Evolutionary conservation across 129 eudicot species (phyloP), one percentile per base, ranked within the genome.

Genomic region (Arctium lappa): DNA sequence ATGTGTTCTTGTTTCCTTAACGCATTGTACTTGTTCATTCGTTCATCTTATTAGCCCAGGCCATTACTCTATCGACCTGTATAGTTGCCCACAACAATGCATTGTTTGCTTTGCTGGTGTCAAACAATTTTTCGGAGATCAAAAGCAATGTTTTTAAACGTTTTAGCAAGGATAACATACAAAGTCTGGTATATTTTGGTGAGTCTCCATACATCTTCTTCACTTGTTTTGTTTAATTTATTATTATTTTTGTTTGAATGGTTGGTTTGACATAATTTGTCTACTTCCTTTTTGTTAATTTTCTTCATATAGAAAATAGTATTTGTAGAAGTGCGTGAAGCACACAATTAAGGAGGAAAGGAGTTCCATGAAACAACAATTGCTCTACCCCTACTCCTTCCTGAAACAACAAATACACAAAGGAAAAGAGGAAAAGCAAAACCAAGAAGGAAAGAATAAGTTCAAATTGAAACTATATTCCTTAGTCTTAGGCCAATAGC

Each of bases 31-130:
- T 95, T 79, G 72, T 91, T 85, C 99, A 95, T 90, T 95, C 99
- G 2, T 95, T 95, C 84, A 82, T 95, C 81, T 84, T 95, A 79
- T 86, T 95, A 89, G 99, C 94, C 85, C 99, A 95, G 87, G 97
- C 97, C 56, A 89, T 93, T 39, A 91, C 99, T 30, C 79, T 95
- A 81, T 93, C 99, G 2, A 93, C 97, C 46, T 95, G 99, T 86
- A 95, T 95, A 80, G 99, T 93, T 79, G 97, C 99, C 83, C 99
- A 93, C 86, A 95, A 95, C 82, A 95, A 95, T 88, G 99, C 98
- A 32, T 87, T 95, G 82, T 89, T 92, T 33, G 97, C 99, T 86
- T 87, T 95, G 90, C 86, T 95, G 86, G 94, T 95, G 34, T 95
- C 99, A 18, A 95, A 93, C 86, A 95, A 93, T 84, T 95, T 95